Evolutionary conservation across 352 stramenopile species (phyloP), one percentile per base, ranked within the genome.

Genomic region (Globisporangium rhizosaccharum): DNA sequence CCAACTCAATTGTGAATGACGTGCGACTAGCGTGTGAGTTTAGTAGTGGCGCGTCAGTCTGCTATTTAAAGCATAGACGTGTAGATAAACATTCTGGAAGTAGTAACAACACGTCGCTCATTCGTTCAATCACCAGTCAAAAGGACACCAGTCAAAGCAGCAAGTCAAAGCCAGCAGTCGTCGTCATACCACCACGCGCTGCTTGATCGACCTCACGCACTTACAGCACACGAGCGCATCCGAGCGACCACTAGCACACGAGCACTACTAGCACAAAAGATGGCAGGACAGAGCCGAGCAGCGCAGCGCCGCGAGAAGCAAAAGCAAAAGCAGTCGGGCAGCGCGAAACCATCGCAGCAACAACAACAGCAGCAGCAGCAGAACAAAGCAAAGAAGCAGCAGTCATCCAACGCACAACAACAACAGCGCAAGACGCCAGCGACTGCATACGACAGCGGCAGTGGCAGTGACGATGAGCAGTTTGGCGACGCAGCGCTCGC

Each of bases 231-330:
- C 18, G 18, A 30, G 5, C 48, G 17, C 41, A 41, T 12, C 33
- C 5, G 17, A 36, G 28, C n/a, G 8, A 14, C 3, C 23, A 33
- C 44, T 7, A 37, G 41, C 36, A 20, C 41, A n/a, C n/a, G 18
- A 33, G 6, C 48, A 10, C 42, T 3, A 33, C 28, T 3, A 33
- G 28, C 41, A 46, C 41, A 46, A 3, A 20, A n/a, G 30, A 82
- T 82, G 73, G 71, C 56, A 23, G 63, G 65, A 18, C 67, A 67
- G 17, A 81, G 70, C 67, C 72, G 72, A 50, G 74, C 74, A 36
- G 61, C 67, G 51, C 61, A 71, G 51, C 75, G 72, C 18, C 72
- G 75, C 51, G 72, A 74, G 56, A 84, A 84, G 61, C 78, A 67
- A 55, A 64, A 75, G 54, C 51, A 59, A 48, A 1, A 50, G 39